Evolutionary conservation across 352 stramenopile species (phyloP).

Genomic region (Phytopythium delawarense): DNA sequence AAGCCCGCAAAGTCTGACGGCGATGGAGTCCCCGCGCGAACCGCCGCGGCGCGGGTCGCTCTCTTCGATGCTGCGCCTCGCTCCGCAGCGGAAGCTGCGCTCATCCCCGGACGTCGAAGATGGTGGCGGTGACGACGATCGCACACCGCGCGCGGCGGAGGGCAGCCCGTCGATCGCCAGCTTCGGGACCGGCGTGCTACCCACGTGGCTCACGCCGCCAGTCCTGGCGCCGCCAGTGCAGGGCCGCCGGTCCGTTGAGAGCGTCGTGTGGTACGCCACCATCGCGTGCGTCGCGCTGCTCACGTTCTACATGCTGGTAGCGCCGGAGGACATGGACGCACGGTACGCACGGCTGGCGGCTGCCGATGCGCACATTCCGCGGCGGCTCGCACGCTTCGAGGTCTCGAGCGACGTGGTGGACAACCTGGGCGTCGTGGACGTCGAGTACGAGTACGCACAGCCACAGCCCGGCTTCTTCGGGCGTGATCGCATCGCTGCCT

Average conservation of each 20-base stretch:
- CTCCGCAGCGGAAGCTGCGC: constrained; percentile 12
- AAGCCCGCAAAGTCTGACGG: background rate
- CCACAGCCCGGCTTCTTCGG: constrained; percentile 22
- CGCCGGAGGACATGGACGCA: background rate
- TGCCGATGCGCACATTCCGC: constrained; percentile 16
- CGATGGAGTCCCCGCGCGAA: constrained; percentile 8
- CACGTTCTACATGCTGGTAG: constrained; percentile 5
- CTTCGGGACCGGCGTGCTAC: background rate
- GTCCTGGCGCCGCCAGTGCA: background rate
- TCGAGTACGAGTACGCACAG: constrained; percentile 33
- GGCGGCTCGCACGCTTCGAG: constrained; percentile 19
- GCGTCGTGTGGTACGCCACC: constrained; percentile 4
- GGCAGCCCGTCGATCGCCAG: background rate
- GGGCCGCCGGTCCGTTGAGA: background rate
- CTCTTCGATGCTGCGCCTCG: constrained; percentile 3
- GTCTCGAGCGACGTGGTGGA: constrained; percentile 22
- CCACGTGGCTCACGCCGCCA: background rate
- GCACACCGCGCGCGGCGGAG: background rate
- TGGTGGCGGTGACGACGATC: background rate
- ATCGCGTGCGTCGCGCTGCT: background rate
- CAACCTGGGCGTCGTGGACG: constrained; percentile 27
- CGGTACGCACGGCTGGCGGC: constrained; percentile 6
- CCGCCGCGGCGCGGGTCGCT: constrained; percentile 4
- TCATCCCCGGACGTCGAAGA: constrained; percentile 5
- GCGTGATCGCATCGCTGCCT: constrained; percentile 19